A percentile compares a stretch with the other conserved stretches of the same genome.
These are phyloP conservation scores for Ascoidea tarda DNA, from an alignment of 805 yeast genomes.

Conservation along the genomic window DNA sequence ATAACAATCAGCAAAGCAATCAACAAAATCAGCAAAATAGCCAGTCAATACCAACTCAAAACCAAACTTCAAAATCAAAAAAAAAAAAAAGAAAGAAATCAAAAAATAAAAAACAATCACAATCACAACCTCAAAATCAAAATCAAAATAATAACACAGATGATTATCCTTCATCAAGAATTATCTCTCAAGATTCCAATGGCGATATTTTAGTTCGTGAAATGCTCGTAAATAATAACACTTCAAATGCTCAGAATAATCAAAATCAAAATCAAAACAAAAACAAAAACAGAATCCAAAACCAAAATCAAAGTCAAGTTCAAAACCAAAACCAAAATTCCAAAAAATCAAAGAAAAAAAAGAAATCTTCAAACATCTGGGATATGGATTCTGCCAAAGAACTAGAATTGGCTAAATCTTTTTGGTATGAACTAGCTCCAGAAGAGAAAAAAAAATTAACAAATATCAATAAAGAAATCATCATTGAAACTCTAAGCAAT, in stretches of 20 bases:
- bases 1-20: no score
- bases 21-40: no score
- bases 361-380: no score
- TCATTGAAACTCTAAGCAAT: not conserved
- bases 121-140: not conserved
- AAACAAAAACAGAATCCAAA: no score
- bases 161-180: not conserved
- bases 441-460: no score
- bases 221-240: not conserved
- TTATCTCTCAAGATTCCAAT: not conserved
- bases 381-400: no score
- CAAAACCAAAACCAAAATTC: not conserved
- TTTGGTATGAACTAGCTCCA: not conserved
- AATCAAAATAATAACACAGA: not conserved
- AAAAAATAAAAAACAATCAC: not conserved
- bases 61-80: not conserved
- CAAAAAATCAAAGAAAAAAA: no score
- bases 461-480: not conserved
- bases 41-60: not conserved
- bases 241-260: no score
- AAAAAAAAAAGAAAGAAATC: no score
- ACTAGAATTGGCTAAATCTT: no score
- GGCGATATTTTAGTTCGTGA: not conserved
- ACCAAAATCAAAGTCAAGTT: not conserved
- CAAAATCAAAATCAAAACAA: no score